A percentile compares a stretch with the other conserved stretches of the same genome.
phyloP scores from a whole-genome alignment of 257 asterid species.

The Avicennia marina region DNA sequence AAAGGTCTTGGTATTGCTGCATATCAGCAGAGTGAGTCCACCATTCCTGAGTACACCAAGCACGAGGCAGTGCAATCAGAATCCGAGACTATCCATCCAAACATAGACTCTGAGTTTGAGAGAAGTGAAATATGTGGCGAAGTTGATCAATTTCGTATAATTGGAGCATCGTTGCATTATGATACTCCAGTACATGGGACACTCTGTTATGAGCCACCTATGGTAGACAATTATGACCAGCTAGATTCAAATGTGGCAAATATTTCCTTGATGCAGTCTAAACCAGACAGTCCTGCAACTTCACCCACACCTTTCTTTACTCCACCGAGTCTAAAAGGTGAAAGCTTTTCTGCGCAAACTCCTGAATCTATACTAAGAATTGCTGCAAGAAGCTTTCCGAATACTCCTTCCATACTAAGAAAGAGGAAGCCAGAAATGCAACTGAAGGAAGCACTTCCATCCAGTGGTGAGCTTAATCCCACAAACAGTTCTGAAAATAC shows the following conservation, averaged over 20 bases:
- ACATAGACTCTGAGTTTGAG: slow-evolving; percentile 27
- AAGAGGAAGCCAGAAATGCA: slow-evolving; percentile 52
- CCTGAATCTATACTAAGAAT: slow-evolving; percentile 82
- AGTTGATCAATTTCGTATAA: slow-evolving; percentile 31
- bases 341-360: slow-evolving; percentile 41
- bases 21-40: slow-evolving; percentile 29
- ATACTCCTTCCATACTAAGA: slow-evolving; percentile 88
- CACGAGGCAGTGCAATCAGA: slow-evolving; percentile 31
- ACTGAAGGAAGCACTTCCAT: slow-evolving; percentile 26
- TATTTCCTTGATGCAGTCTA: slow-evolving; percentile 35
- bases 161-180: slow-evolving; percentile 30
- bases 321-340: slow-evolving; percentile 59
- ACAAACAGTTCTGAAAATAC: slow-evolving; percentile 29
- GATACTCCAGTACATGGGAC: slow-evolving; percentile 46
- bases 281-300: slow-evolving; percentile 34
- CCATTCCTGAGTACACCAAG: slow-evolving; percentile 31
- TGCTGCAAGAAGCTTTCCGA: slow-evolving; percentile 84
- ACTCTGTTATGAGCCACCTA: slow-evolving; percentile 75
- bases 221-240: slow-evolving; percentile 28
- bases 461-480: slow-evolving; percentile 26
- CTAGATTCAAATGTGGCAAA: slow-evolving; percentile 33
- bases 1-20: slow-evolving; percentile 26
- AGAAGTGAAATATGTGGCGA: slow-evolving; percentile 18
- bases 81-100: slow-evolving; percentile 30
- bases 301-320: slow-evolving; percentile 47